Base-by-base conservation (phyloP, 371 early-diverging fungal species). In the Sporodiniella umbellata region DNA sequence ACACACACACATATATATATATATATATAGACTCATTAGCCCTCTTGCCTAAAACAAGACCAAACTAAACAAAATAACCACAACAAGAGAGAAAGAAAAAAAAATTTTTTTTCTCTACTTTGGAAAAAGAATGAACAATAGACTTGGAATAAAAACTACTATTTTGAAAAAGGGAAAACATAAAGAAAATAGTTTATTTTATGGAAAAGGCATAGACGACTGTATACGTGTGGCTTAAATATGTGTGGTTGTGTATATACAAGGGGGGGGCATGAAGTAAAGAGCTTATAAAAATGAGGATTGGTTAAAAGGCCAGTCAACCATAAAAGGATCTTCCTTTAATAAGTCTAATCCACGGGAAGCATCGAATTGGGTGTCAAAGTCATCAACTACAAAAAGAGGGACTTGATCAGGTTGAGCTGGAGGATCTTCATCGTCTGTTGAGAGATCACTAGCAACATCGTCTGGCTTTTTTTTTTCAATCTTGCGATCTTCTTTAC, bases 401-500 rank as follows among this genome's bases (percentile, higher is more conserved):
- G 56, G 61, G 2, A 50, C 46, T 33, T 11, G 43, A 22, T 51
- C 46, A 1, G 35, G 43, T 37, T 39, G 24, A 4, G 42, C 40
- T 2, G 45, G 37, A 24, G 46, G 51, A n/a, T 62, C 62, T 22
- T 60, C 60, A 22, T 60, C 62, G 26, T 62, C 62, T 7, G 62
- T 56, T n/a, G 62, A 52, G 8, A 48, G 42, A 30, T 53, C 56
- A 37, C 62, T 62, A 3, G 62, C 56, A 8, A 26, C 46, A 24
- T 62, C 62, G 19, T 62, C 62, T 2, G 40, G 18, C 35, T 51
- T 12, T 42, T 24, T 19, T 50, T 56, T 26, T 45, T 51, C 15
- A n/a, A 54, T 56, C 15, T 68, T 61, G 40, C 68, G 61, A 25
- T 64, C 59, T 54, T 77, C 74, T 42, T 80, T 80, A 35, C 79